These are phyloP conservation scores for Eragrostis curvula DNA, from an alignment of 176 grass and related monocot genomes.

Conservation along the genomic window DNA sequence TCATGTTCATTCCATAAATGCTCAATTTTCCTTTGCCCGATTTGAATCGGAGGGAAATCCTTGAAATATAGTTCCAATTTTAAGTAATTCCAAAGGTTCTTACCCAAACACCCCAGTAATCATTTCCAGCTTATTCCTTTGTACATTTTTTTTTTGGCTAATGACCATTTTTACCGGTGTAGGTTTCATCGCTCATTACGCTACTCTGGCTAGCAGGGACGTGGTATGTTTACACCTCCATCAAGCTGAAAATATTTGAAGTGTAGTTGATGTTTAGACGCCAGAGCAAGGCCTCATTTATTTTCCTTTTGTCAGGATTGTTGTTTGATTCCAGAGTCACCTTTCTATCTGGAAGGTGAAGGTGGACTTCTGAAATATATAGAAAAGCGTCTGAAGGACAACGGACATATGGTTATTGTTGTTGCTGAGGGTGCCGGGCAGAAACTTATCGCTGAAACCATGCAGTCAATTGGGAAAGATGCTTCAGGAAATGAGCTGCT, in stretches of 20 bases:
- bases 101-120: background rate
- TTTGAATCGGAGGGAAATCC: background rate
- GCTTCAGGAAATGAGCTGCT: conserved; percentile 89
- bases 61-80: background rate
- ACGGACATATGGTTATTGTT: conserved; percentile 97
- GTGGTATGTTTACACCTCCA: conserved; percentile 69
- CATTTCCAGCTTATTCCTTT: too few species aligned
- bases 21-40: background rate
- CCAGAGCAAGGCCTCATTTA: conserved; percentile 14
- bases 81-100: background rate
- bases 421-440: conserved; percentile 98
- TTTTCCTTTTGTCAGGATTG: conserved; percentile 72
- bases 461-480: conserved; percentile 73
- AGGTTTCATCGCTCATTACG: conserved; percentile 97
- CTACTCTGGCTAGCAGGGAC: conserved; percentile 98
- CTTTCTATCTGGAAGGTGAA: conserved; percentile 89
- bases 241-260: conserved; percentile 5
- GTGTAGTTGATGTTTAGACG: background rate
- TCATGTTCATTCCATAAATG: background rate
- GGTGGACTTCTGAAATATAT: conserved; percentile 84
- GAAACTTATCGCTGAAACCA: conserved; percentile 80
- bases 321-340: conserved; percentile 96
- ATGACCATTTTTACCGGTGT: conserved; percentile 31
- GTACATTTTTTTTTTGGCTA: too few species aligned
- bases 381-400: conserved; percentile 90